phyloP scores from a whole-genome alignment of 1,139 yeast species.

The Blastobotrys apis region DNA sequence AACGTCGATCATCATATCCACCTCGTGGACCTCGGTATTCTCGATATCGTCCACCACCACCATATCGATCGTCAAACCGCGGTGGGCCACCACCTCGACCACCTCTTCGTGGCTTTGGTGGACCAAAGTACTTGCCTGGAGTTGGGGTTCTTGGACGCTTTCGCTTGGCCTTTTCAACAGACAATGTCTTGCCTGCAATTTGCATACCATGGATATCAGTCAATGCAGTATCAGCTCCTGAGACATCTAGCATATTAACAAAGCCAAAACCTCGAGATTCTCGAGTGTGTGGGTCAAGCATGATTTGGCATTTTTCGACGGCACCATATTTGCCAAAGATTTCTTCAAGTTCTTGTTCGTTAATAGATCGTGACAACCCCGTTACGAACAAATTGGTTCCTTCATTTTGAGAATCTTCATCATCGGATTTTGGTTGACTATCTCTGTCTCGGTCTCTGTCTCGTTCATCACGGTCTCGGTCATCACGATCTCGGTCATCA shows the following conservation, averaged over 20 bases:
- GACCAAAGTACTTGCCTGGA: conserved; percentile 41
- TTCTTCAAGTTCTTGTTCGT: conserved; percentile 34
- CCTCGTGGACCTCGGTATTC: conserved; percentile 25
- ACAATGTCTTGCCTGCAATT: conserved; percentile 33
- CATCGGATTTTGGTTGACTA: conserved; percentile 12
- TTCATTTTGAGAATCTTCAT: conserved; percentile 31
- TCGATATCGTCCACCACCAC: conserved; percentile 18
- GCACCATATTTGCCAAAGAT: conserved; percentile 34
- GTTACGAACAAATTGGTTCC: conserved; percentile 40
- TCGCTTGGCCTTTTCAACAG: conserved; percentile 38
- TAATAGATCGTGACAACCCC: conserved; percentile 35
- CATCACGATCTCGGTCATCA: conserved; percentile 5
- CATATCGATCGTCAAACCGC: conserved; percentile 20
- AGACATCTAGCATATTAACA: conserved; percentile 35
- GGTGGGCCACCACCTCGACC: conserved; percentile 24
- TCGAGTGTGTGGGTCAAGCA: conserved; percentile 38
- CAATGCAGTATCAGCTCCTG: conserved; percentile 35
- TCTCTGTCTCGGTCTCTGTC: conserved; percentile 11
- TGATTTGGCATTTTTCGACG: conserved; percentile 36
- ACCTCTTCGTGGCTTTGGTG: conserved; percentile 33
- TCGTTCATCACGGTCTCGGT: conserved; percentile 6
- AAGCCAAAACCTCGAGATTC: conserved; percentile 41
- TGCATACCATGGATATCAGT: conserved; percentile 32
- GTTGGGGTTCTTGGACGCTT: conserved; percentile 40
- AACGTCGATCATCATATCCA: conserved; percentile 15